Base-by-base conservation (phyloP, 2,329 filamentous ascomycete species). In the Trichoderma lentiforme region DNA sequence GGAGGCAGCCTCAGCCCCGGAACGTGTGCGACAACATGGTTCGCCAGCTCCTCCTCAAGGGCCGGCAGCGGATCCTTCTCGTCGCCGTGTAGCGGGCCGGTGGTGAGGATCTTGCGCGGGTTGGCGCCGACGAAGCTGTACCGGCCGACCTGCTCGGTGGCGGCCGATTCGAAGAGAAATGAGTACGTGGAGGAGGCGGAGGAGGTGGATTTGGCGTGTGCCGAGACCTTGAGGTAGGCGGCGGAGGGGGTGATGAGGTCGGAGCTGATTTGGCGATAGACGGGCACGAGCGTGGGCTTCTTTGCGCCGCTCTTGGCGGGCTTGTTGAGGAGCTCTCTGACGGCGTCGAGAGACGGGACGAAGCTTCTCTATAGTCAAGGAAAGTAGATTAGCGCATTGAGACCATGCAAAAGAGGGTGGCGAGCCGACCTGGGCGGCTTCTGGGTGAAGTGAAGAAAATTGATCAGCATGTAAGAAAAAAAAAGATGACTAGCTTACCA, bases 41-140 rank as follows among this genome's bases (percentile, higher is more conserved):
- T 86, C 21, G 90, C 87, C 58, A 99, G 88, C 83, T 98, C 94
- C 74, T 88, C 85, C 83, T 97, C 91, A 53, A 99, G 90, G 28
- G 88, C 86, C 1, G 93, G 93, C 36, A 99, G 86, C 39, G 96
- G 96, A 79, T 99, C 96, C 74, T 89, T 87, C 76, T 91, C 92
- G 71, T 91, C 89, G 76, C 95, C 94, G 88, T 97, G 92, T 73
- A 94, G 94, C 72, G 93, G 90, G 12, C 96, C 96, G 0, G 95
- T 97, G 78, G 92, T 92, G 76, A 99, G 86, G 72, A 97, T 88
- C 82, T 97, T 96, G 87, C 87, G 83, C 56, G 88, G 87, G 81
- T 92, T 91, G 76, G 93, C 93, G 76, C 95, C 95, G 73, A 99
- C 89, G 82, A 99, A 99, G 84, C 94, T 97, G 82, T 98, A 98